A percentile compares a stretch with the other conserved stretches of the same genome.
Evolutionary conservation across 2,329 filamentous ascomycete genomes (phyloP).

Genomic region (Pseudomassariella vexata): DNA sequence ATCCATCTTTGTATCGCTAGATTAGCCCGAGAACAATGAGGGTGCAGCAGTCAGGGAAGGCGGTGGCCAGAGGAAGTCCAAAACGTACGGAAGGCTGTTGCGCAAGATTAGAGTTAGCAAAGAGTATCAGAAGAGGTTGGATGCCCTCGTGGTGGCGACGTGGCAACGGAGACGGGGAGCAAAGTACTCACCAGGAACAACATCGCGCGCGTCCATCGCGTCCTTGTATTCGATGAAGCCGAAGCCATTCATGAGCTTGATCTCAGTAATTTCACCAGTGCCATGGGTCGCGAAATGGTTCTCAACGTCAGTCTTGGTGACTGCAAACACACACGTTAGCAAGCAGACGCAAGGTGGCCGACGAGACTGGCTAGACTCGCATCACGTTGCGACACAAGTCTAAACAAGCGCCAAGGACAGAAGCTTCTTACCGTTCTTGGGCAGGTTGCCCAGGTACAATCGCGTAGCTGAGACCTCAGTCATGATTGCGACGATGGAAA

Average conservation of each 20-base stretch:
- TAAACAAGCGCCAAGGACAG: conserved; percentile 1
- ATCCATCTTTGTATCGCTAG: conserved; percentile 66
- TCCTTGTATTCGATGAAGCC: conserved; percentile 99
- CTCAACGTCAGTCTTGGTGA: conserved; percentile 93
- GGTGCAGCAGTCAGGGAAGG: conserved; percentile 19
- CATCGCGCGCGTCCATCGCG: conserved; percentile 94
- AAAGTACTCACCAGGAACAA: conserved; percentile 78
- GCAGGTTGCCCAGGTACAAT: conserved; percentile 96
- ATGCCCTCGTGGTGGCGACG: conserved; percentile 4
- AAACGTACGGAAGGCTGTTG: conserved; percentile 56
- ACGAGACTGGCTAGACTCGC: not conserved
- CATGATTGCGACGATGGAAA: no score
- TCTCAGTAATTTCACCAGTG: conserved; percentile 94
- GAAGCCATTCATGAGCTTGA: conserved; percentile 99
- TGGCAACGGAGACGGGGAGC: conserved; percentile 12
- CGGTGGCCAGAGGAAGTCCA: conserved; percentile 27
- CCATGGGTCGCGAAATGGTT: conserved; percentile 93
- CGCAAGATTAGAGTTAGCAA: conserved; percentile 13
- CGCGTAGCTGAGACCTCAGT: conserved; percentile 89
- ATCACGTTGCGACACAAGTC: not conserved
- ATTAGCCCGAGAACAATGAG: conserved; percentile 29
- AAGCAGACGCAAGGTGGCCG: conserved; percentile 4
- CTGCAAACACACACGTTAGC: conserved; percentile 12
- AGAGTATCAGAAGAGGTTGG: conserved; percentile 4
- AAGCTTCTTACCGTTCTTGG: conserved; percentile 74